Evolutionary conservation across 2,329 filamentous ascomycete genomes (phyloP), one percentile per base, ranked within the genome.

Genomic region (Fusarium illudens): DNA sequence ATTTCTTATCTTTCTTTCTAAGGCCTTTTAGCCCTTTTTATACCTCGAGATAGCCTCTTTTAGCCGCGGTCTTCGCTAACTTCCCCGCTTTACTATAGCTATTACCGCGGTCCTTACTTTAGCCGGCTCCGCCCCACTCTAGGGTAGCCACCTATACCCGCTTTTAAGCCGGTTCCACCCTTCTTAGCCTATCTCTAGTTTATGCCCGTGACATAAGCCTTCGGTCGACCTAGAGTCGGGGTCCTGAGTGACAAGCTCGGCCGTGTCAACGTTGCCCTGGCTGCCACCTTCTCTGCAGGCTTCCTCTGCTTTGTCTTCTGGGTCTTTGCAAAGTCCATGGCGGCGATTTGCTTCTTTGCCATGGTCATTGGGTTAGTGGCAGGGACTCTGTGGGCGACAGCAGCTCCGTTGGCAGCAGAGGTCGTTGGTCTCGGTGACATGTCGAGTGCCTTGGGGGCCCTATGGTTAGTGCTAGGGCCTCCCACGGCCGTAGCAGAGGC

Each of bases 231-330:
- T 2, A 81, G 86, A 2, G 85, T 90, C 10, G 89, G 89, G 1
- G 86, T 89, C 72, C 86, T 87, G 71, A 87, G 84, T 64, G 89
- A 91, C 70, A 79, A 78, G 1, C 80, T 87, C 29, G 89, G 89
- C 6, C 80, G 89, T 2, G 82, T 91, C 68, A 90, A 90, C 68
- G 87, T 90, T 76, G 87, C 88, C 3, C 79, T 79, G 4, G 73
- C 82, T 13, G 83, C 86, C 75, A 87, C 86, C 0, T 34, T 65
- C 4, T 17, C 63, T 2, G 36, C 48, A 5, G 54, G 49, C 6
- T 10, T 91, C 2, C 84, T 89, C 68, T 85, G 83, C 55, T 81
- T 91, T 20, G 80, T 86, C 0, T 82, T 91, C 30, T 91, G 89
- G 89, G 84, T 86, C 33, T 86, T 86, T 49, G 84, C 88, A 1